Evolutionary conservation across 2,329 filamentous ascomycete genomes (phyloP).

Genomic region (Botrytis fragariae): DNA sequence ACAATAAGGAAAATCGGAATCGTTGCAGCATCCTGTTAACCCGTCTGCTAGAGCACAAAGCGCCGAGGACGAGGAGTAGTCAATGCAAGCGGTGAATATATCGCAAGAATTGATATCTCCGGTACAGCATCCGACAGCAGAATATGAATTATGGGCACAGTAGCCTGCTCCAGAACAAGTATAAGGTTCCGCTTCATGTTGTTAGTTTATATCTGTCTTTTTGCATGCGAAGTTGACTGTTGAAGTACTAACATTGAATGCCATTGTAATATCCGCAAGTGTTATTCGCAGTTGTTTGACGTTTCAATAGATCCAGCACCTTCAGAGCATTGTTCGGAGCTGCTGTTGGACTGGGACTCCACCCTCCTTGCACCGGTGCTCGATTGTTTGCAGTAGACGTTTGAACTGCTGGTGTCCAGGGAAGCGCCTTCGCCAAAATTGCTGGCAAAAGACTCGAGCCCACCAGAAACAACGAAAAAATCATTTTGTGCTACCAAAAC

Average conservation of each 20-base stretch:
- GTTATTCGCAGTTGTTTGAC: background rate
- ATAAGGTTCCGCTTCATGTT: background rate
- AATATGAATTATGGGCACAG: conserved; percentile 2
- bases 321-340: background rate
- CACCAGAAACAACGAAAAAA: background rate
- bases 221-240: background rate
- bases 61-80: background rate
- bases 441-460: background rate
- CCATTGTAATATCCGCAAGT: conserved; percentile 6
- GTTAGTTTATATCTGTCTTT: background rate
- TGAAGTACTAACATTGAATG: background rate
- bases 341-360: background rate
- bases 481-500: background rate
- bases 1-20: background rate
- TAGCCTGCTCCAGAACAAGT: conserved; percentile 5
- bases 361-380: background rate
- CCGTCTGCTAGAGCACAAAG: background rate
- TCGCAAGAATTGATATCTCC: background rate
- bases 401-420: background rate
- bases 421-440: background rate
- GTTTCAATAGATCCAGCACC: background rate
- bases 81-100: conserved; percentile 10
- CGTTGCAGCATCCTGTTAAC: background rate
- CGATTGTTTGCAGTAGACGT: background rate
- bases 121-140: conserved; percentile 3